Evolutionary conservation across 768 basidiomycete species (phyloP), one percentile per base, ranked within the genome.

Genomic region (Mycena vitilis): DNA sequence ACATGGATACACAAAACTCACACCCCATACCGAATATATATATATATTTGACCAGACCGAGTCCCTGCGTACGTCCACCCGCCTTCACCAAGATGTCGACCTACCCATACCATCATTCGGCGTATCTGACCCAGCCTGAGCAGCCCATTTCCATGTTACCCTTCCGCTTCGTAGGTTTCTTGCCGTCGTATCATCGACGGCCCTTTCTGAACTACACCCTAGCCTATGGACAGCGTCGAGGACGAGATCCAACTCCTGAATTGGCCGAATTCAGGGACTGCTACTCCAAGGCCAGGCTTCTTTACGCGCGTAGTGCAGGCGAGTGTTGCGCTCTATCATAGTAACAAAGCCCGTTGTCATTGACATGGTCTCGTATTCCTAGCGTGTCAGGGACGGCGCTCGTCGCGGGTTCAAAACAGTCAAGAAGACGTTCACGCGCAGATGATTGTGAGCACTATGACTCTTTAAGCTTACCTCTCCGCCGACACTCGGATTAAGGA

Each of bases 161-260:
- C 1, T 59, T 66, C 22, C 53, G 65, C 54, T 52, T 59, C 13
- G 37, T 59, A 16, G 30, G 23, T 52, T 18, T n/a, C 13, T 12
- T 15, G 42, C 5, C 25, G n/a, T 25, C 13, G 45, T 5, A 10
- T 12, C 13, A 11, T 42, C 25, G 5, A 38, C n/a, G 38, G 5
- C 40, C n/a, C 53, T 25, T 37, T 53, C 36, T 51, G 25, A 65
- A n/a, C 2, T 16, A 4, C 48, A 2, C 18, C 0, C 23, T 40
- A 65, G 63, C 49, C 49, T 0, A 59, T 65, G 64, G 57, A 65
- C 20, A 65, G 57, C 51, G 40, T 38, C 2, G 64, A 65, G 12
- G 57, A 59, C 23, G 57, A 59, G 25, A 51, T 58, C 18, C 64
- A 59, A n/a, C 11, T 59, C 5, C 57, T 58, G 13, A 6, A 52